Conservation (phyloP, 768 basidiomycete genomes). For the Arthromyces matolae region DNA sequence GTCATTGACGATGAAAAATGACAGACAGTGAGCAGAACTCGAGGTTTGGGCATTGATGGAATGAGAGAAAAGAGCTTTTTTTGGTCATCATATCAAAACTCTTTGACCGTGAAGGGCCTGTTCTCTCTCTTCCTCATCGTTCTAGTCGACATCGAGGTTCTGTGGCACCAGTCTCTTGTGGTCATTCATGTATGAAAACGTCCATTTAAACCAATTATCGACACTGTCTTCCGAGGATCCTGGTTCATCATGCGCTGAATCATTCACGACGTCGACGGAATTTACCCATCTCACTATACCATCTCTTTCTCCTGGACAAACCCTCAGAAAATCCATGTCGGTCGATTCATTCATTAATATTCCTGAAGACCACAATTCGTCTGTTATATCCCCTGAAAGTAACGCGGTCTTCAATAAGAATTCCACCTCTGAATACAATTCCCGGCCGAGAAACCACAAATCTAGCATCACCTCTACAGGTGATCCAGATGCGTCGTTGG, state of each 20-base stretch:
- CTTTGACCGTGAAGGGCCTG: too few species aligned
- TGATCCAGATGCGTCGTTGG: constrained; percentile 40
- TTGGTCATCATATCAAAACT: too few species aligned
- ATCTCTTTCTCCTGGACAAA: constrained; percentile 31
- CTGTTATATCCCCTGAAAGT: constrained; percentile 31
- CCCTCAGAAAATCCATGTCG: constrained; percentile 70
- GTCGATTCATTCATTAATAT: constrained; percentile 69
- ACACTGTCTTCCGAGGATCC: constrained; percentile 5
- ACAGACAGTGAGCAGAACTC: constrained; percentile 39
- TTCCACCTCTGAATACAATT: constrained; percentile 18
- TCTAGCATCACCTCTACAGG: constrained; percentile 50
- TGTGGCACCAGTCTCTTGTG: too few species aligned
- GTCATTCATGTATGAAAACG: not conserved
- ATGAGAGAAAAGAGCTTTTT: too few species aligned
- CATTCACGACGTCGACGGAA: constrained; percentile 35
- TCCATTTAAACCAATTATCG: not conserved
- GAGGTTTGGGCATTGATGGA: constrained; percentile 24
- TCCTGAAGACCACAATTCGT: constrained; percentile 32
- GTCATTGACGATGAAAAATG: not conserved
- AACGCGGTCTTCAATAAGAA: too few species aligned
- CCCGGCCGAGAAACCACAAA: constrained; percentile 48
- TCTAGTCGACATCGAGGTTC: too few species aligned
- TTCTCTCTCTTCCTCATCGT: too few species aligned
- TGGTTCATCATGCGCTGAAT: constrained; percentile 34
- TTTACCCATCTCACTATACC: constrained; percentile 22